Percentiles rank a stretch among this genome's conserved stretches.
These are phyloP conservation scores for Cordyceps sp. DNA, from an alignment of 2,329 filamentous ascomycete species.

Conservation along the genomic window DNA sequence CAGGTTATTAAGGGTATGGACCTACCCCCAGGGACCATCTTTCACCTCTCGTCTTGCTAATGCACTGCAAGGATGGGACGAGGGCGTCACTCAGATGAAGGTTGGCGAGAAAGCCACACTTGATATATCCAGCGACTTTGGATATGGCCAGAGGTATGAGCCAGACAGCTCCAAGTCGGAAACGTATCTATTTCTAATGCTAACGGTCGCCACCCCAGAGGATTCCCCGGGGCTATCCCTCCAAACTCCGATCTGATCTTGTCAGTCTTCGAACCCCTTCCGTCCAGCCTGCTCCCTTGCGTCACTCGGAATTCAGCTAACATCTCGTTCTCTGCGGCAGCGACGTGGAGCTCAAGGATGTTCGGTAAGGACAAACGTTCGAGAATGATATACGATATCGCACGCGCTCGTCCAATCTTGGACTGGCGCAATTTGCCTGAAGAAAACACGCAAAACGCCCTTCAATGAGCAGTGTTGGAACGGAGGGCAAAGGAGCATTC, in stretches of 20 bases:
- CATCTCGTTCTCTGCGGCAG: not conserved
- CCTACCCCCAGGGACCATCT: conserved; percentile 6
- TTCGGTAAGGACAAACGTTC: too few species aligned
- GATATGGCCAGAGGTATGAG: conserved; percentile 10
- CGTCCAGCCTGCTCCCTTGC: too few species aligned
- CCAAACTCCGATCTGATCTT: conserved; percentile 63
- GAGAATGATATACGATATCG: not conserved
- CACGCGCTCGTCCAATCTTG: not conserved
- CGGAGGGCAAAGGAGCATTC: too few species aligned
- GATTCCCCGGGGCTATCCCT: conserved; percentile 66
- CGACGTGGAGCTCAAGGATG: conserved; percentile 3
- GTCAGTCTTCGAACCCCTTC: conserved; percentile 32
- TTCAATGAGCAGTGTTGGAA: too few species aligned
- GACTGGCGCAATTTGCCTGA: not conserved
- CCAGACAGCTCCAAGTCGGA: conserved; percentile 9
- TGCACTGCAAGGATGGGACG: conserved; percentile 48
- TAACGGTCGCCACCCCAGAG: conserved; percentile 27
- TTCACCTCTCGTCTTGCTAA: conserved; percentile 1
- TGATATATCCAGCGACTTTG: conserved; percentile 43
- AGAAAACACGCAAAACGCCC: too few species aligned
- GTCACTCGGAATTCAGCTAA: too few species aligned
- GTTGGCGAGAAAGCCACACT: conserved; percentile 80
- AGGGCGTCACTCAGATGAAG: conserved; percentile 74
- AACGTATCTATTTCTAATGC: conserved; percentile 1
- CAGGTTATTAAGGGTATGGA: conserved; percentile 66